These are phyloP conservation scores for Ascodesmis nigricans DNA, from an alignment of 495 filamentous ascomycete species.

Conservation along the genomic window DNA sequence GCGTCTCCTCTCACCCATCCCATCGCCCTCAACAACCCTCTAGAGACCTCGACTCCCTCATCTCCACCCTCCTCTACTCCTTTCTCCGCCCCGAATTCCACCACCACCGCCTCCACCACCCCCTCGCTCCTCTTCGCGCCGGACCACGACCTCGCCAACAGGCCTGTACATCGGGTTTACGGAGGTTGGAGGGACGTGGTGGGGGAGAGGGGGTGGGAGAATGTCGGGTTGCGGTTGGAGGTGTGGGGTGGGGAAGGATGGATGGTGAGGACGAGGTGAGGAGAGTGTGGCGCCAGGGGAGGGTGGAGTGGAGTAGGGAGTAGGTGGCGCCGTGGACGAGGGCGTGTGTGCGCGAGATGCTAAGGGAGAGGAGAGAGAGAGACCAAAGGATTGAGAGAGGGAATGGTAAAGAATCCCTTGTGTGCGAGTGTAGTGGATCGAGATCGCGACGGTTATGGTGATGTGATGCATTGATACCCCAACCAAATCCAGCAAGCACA, in stretches of 20 bases:
- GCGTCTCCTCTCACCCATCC: too few species aligned
- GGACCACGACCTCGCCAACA: constrained; percentile 11
- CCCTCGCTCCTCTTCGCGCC: constrained; percentile 26
- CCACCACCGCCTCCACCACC: constrained; percentile 50
- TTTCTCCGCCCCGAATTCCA: constrained; percentile 38
- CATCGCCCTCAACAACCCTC: too few species aligned
- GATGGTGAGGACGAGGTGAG: constrained; percentile 25
- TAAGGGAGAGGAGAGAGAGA: too few species aligned
- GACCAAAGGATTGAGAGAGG: too few species aligned
- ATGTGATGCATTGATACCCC: too few species aligned
- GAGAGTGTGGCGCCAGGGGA: constrained; percentile 44
- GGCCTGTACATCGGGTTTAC: constrained; percentile 45
- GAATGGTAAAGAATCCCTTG: too few species aligned
- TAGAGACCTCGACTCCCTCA: constrained; percentile 91
- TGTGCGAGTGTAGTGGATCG: too few species aligned
- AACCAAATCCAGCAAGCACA: too few species aligned
- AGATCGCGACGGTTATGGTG: too few species aligned
- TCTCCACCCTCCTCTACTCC: constrained; percentile 61
- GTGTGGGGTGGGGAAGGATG: constrained; percentile 17
- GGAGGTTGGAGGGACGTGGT: constrained; percentile 28
- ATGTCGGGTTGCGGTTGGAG: constrained; percentile 37
- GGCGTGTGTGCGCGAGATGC: constrained; percentile 19
- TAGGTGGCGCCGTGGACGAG: constrained; percentile 70
- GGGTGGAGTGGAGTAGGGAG: constrained; percentile 54
- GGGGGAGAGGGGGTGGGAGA: constrained; percentile 31